These are phyloP conservation scores for Arachnomyces sp. DNA, from an alignment of 2,329 filamentous ascomycete species.

Conservation along the genomic window DNA sequence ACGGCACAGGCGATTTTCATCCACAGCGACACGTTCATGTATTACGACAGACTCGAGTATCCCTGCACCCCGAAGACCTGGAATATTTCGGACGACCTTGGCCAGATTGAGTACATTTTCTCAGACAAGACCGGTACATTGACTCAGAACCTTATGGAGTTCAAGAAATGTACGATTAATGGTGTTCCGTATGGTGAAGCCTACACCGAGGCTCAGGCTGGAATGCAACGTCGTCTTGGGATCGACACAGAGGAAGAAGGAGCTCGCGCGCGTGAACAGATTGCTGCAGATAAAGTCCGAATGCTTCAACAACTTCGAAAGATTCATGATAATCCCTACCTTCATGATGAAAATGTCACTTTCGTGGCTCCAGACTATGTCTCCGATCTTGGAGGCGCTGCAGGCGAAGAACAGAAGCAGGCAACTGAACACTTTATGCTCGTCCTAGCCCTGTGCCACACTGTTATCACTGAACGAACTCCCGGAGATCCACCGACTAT, in stretches of 20 bases:
- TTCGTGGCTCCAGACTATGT: constrained; percentile 90
- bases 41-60: constrained; percentile 88
- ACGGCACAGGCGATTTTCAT: constrained; percentile 94
- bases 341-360: constrained; percentile 81
- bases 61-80: constrained; percentile 95
- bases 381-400: constrained; percentile 67
- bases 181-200: constrained; percentile 95
- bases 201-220: constrained; percentile 92
- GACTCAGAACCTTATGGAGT: constrained; percentile 95
- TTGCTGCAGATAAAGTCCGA: constrained; percentile 63
- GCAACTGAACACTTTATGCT: constrained; percentile 91
- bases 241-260: constrained; percentile 77
- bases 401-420: constrained; percentile 64
- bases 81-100: constrained; percentile 97
- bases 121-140: constrained; percentile 88
- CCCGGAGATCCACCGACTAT: constrained; percentile 88
- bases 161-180: constrained; percentile 96
- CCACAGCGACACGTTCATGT: constrained; percentile 93
- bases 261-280: constrained; percentile 63
- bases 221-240: constrained; percentile 87
- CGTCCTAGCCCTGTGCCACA: constrained; percentile 88
- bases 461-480: constrained; percentile 81
- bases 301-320: constrained; percentile 65
- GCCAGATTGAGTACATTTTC: constrained; percentile 98
- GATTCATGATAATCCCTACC: constrained; percentile 80